phyloP scores from a whole-genome alignment of 106 monocot genomes.

The Platanthera zijinensis region DNA sequence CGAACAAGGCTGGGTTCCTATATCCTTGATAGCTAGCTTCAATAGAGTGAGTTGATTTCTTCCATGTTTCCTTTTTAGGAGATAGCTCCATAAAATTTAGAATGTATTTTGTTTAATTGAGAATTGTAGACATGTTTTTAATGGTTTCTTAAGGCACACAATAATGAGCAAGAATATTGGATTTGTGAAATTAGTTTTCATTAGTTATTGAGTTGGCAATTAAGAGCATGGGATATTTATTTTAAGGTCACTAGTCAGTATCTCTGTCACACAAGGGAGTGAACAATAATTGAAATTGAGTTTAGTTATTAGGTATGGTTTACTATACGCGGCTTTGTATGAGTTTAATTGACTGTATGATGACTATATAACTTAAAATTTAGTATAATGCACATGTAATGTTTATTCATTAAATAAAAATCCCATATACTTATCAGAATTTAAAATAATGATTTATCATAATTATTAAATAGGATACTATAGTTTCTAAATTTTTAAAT shows the following conservation, averaged over 20 bases:
- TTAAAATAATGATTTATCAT: too few relatives aligned
- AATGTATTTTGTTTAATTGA: not conserved
- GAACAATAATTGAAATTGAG: too few relatives aligned
- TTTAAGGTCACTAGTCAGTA: not conserved
- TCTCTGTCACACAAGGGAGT: too few relatives aligned
- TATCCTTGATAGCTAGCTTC: constrained; percentile 79
- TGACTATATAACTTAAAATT: too few relatives aligned
- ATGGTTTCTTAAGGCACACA: not conserved
- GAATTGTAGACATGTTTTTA: not conserved
- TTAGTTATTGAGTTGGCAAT: not conserved
- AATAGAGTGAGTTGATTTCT: constrained; percentile 44
- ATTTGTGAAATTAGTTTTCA: not conserved
- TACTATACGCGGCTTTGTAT: too few relatives aligned
- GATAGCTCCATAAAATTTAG: not conserved
- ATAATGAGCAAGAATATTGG: not conserved
- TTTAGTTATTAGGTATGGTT: too few relatives aligned
- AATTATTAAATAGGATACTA: too few relatives aligned
- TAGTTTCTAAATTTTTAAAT: too few relatives aligned
- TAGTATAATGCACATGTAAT: too few relatives aligned
- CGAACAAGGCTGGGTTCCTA: constrained; percentile 81
- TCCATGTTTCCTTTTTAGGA: not conserved
- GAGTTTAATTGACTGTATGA: too few relatives aligned
- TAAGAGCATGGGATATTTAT: not conserved
- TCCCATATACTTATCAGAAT: too few relatives aligned
- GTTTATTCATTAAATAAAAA: too few relatives aligned